Conservation (phyloP, 176 grass and related monocot species). For the Puya raimondii region DNA sequence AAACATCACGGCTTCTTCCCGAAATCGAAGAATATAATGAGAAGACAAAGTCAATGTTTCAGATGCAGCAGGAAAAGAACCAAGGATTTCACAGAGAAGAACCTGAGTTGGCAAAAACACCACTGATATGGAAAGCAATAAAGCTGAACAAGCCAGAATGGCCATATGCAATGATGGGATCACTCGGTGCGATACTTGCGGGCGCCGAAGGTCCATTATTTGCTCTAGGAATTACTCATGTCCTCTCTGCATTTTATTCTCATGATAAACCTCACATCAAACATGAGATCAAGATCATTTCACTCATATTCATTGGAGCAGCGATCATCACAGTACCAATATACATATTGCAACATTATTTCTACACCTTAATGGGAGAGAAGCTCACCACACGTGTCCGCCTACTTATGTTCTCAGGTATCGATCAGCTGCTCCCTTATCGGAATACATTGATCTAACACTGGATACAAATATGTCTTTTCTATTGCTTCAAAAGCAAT, state of each 20-base stretch:
- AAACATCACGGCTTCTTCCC: too few species aligned
- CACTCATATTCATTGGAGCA: conserved; percentile 96
- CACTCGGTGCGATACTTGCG: conserved; percentile 80
- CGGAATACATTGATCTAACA: too few species aligned
- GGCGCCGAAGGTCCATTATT: conserved; percentile 93
- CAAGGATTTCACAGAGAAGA: too few species aligned
- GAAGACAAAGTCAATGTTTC: too few species aligned
- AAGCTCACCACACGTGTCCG: conserved; percentile 96
- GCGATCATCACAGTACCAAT: conserved; percentile 83
- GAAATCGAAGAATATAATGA: too few species aligned
- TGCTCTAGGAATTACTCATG: conserved; percentile 95
- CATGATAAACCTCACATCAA: conserved; percentile 69
- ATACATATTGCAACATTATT: conserved; percentile 94
- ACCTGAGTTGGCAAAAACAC: too few species aligned
- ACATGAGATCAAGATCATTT: conserved; percentile 81
- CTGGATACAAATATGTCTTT: too few species aligned
- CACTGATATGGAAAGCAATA: conserved; percentile 20
- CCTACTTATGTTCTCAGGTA: conserved; percentile 95
- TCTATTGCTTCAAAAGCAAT: too few species aligned
- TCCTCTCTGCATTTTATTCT: conserved; percentile 96
- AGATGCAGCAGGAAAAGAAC: too few species aligned
- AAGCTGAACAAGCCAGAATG: conserved; percentile 97
- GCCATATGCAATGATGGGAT: conserved; percentile 82
- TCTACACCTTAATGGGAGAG: conserved; percentile 99
- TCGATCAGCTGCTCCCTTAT: background rate